phyloP scores from a whole-genome alignment of 768 basidiomycete species.

The Wakefieldia striispora region DNA sequence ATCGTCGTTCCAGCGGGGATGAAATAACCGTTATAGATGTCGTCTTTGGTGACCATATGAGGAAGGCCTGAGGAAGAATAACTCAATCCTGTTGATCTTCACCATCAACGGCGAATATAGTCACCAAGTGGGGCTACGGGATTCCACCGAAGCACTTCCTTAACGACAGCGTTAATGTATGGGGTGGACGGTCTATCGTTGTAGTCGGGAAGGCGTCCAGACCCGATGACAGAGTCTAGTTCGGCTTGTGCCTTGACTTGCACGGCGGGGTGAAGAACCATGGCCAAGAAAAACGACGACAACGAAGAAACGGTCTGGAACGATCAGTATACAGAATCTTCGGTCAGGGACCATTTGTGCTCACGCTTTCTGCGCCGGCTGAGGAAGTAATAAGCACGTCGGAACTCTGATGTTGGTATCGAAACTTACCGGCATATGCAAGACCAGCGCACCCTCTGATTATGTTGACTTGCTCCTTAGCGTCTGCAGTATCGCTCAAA shows the following conservation, averaged over 20 bases:
- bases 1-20: conserved; percentile 45
- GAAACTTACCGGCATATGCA: conserved; percentile 42
- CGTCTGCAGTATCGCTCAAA: conserved; percentile 8
- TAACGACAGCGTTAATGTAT: conserved; percentile 29
- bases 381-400: conserved; percentile 2
- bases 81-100: conserved; percentile 10
- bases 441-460: conserved; percentile 45
- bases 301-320: conserved; percentile 30
- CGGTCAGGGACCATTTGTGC: background rate
- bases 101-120: conserved; percentile 13
- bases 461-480: conserved; percentile 29
- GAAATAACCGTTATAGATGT: conserved; percentile 30
- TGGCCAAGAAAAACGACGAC: conserved; percentile 30
- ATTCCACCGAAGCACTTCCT: conserved; percentile 33
- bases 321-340: conserved; percentile 1
- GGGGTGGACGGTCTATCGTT: conserved; percentile 28
- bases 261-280: conserved; percentile 28
- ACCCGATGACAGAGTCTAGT: conserved; percentile 24
- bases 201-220: conserved; percentile 31
- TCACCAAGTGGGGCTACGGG: conserved; percentile 35
- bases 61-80: conserved; percentile 25
- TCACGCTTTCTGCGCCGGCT: conserved; percentile 43
- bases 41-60: conserved; percentile 33
- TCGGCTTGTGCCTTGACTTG: conserved; percentile 32
- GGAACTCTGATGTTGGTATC: background rate